Evolutionary conservation across 768 basidiomycete genomes (phyloP).

Genomic region (Suillus ampliporus): DNA sequence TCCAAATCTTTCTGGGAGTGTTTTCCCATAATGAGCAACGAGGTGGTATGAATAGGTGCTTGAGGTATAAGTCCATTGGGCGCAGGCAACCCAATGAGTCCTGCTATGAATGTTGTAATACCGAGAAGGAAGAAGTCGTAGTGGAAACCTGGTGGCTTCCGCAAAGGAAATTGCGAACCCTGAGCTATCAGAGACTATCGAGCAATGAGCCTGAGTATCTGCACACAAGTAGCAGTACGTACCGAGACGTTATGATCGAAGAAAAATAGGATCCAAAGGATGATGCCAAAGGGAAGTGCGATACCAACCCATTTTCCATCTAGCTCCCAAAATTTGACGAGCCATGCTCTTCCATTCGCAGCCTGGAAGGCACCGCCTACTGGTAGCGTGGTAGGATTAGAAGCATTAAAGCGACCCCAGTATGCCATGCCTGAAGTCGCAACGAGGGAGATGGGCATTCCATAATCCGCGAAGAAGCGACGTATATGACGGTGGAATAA

Average conservation of each 20-base stretch:
- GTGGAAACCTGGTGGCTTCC: conserved; percentile 89
- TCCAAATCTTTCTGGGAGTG: conserved; percentile 44
- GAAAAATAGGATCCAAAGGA: conserved; percentile 92
- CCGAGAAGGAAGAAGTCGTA: conserved; percentile 93
- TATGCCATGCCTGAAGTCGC: conserved; percentile 81
- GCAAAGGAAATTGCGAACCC: conserved; percentile 84
- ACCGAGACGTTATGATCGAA: conserved; percentile 96
- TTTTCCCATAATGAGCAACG: conserved; percentile 72
- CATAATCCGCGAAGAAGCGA: conserved; percentile 83
- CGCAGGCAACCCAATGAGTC: conserved; percentile 84
- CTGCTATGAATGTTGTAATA: conserved; percentile 87
- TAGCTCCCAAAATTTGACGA: conserved; percentile 89
- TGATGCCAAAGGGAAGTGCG: conserved; percentile 86
- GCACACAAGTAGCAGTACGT: conserved; percentile 31
- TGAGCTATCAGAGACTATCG: conserved; percentile 89
- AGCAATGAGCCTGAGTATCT: neutral
- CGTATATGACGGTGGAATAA: conserved; percentile 79
- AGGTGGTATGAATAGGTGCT: conserved; percentile 91
- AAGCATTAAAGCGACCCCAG: conserved; percentile 77
- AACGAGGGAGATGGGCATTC: conserved; percentile 87
- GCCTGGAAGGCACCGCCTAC: conserved; percentile 72
- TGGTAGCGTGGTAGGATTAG: conserved; percentile 70
- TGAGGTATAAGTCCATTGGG: conserved; percentile 87
- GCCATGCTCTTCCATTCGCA: conserved; percentile 76
- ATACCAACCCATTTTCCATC: conserved; percentile 89